Evolutionary conservation across 192 early-diverging fungal species (phyloP), one percentile per base, ranked within the genome.

Genomic region (Coemansia sp.): DNA sequence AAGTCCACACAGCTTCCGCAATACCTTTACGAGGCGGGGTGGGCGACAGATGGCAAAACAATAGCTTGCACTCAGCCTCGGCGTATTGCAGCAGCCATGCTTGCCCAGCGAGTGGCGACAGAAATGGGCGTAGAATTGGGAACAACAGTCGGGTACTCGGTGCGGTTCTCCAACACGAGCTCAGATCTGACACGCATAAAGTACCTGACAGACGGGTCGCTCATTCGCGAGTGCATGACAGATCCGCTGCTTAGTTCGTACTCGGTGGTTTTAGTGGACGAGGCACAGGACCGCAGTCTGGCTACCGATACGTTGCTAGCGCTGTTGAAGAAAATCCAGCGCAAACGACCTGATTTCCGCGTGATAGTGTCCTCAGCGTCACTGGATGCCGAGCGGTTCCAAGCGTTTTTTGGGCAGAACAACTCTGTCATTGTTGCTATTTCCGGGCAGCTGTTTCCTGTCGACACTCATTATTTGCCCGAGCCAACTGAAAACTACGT

Each of bases 1-100:
- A 97, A 96, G 55, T 97, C 95, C 5, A 98, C 95, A 0, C 97
- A 97, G 79, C 88, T 98, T 82, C 91, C 95, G 0, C 97, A 97
- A 75, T 98, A 94, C 57, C 83, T 98, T 89, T 5, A 95, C 90
- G 78, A 88, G 84, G 93, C 93, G n/a, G 94, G 93, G 13, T 97
- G 95, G 84, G 87, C 86, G 11, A 82, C 82, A 68, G 89, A 88
- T 5, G 87, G 88, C 27, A 93, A 90, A 64, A 87, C 88, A 68
- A 94, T 98, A 71, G 97, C 92, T 39, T 97, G 94, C 70, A 97
- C 95, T 0, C 94, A 98, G 78, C 95, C 97, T 20, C 91, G 94
- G 74, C 90, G 94, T 75, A 90, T 96, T 3, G 94, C 95, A 16
- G 97, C 95, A 27, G 94, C 95, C 88, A 95, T 93, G 37, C 94